A percentile compares a stretch with the other conserved stretches of the same genome.
These are phyloP conservation scores for Elongisporangium senticosum DNA, from an alignment of 352 stramenopile species.

Conservation along the genomic window DNA sequence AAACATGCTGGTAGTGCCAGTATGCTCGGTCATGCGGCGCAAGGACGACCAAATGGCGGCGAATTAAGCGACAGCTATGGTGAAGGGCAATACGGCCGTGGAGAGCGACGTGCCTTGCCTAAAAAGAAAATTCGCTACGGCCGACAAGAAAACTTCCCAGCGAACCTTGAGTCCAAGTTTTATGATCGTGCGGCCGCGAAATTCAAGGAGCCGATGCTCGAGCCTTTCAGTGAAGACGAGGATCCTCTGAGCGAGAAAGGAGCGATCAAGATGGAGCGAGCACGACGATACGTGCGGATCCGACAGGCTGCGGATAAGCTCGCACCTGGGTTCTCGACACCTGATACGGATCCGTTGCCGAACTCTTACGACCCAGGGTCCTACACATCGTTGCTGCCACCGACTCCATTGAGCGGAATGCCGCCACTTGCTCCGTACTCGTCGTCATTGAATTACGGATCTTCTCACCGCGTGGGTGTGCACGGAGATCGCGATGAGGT, in stretches of 20 bases:
- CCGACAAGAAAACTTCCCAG: slow-evolving; percentile 46
- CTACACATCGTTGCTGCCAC: slow-evolving; percentile 6
- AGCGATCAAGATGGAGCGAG: slow-evolving; percentile 59
- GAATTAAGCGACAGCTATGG: not conserved
- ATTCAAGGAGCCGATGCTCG: slow-evolving; percentile 72
- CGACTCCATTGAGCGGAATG: slow-evolving; percentile 14
- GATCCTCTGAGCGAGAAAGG: slow-evolving; percentile 74
- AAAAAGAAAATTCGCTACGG: slow-evolving; percentile 20
- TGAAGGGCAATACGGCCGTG: not conserved
- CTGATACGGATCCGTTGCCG: slow-evolving; percentile 4
- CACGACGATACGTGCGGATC: slow-evolving; percentile 59
- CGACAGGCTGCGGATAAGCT: slow-evolving; percentile 47
- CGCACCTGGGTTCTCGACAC: slow-evolving; percentile 48
- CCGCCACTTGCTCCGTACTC: slow-evolving; percentile 20
- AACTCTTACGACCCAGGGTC: slow-evolving; percentile 13
- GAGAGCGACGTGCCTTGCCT: not conserved
- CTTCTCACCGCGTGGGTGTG: slow-evolving; percentile 11
- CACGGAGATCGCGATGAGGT: slow-evolving; percentile 56
- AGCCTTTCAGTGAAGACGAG: slow-evolving; percentile 58
- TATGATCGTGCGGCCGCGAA: slow-evolving; percentile 63
- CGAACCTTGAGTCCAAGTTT: slow-evolving; percentile 40
- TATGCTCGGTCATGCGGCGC: not conserved
- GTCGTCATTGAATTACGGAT: slow-evolving; percentile 21
- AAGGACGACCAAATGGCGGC: not conserved
- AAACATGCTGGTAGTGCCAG: not conserved